Base-by-base conservation (phyloP, 1,284 basidiomycete species). In the Singerocomus inundabilis region DNA sequence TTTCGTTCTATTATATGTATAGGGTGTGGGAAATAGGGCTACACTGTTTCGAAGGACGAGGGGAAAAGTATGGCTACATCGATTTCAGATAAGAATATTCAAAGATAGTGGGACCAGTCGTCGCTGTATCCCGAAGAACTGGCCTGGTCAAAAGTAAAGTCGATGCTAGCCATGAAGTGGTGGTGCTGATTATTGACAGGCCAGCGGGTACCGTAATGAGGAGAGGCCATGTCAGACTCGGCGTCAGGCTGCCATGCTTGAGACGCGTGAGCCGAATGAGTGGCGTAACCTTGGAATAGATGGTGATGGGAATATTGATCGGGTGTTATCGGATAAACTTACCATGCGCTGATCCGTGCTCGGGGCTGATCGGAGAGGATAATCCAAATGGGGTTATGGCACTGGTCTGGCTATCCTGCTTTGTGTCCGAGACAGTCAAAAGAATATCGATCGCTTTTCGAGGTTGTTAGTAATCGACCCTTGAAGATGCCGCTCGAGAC, bases 361-460 rank as follows among this genome's bases (percentile, higher is more conserved):
- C 38, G 16, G 15, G 24, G 4, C 4, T 8, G n/a, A 25, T 29
- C 4, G 39, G 15, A 47, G 33, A 11, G 3, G 38, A 18, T 15
- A 7, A 4, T 35, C 13, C 44, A 30, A 42, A 10, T 7, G 16
- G 16, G 6, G 5, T 13, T 33, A 3, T n/a, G 16, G 33, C 6
- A 26, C 35, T 16, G 24, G 12, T 31, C 37, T 26, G 46, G 3
- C 8, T 21, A 1, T 24, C 25, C 18, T 30, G 44, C 26, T 31
- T 36, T 38, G 13, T 25, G 1, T 47, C 34, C 6, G 30, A 9
- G 15, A 34, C 37, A 24, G 40, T 16, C 0, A 2, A 15, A 16
- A 61, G 44, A 6, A 61, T 34, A 2, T 45, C 33, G 10, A 34
- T 59, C 2, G 49, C 60, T 61, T 42, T 25, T 2, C 16, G 15